Evolutionary conservation across 805 yeast genomes (phyloP).

Genomic region (Scheffersomyces coipomensis): DNA sequence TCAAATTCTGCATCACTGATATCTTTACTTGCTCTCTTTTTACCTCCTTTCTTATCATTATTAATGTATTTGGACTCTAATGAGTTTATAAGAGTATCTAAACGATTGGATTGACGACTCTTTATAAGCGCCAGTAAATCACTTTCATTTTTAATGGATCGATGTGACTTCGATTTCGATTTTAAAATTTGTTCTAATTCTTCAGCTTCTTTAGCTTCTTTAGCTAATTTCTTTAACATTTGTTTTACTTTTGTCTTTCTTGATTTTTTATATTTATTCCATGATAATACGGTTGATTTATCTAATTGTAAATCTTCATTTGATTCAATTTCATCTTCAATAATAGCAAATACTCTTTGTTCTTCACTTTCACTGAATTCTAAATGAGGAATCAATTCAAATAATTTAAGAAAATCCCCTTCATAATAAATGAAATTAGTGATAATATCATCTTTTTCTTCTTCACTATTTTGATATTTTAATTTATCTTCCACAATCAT

Average conservation of each 20-base stretch:
- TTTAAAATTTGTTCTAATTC: constrained; percentile 38
- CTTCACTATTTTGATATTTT: constrained; percentile 60
- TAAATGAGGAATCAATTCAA: constrained; percentile 77
- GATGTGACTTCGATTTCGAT: constrained; percentile 23
- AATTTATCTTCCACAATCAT: constrained; percentile 66
- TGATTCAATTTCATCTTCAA: constrained; percentile 41
- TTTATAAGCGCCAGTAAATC: constrained; percentile 52
- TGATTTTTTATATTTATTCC: constrained; percentile 50
- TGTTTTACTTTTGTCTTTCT: constrained; percentile 47
- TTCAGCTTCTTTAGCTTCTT: constrained; percentile 66
- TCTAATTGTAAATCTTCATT: constrained; percentile 29
- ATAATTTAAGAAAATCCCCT: constrained; percentile 69
- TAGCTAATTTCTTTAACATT: constrained; percentile 50
- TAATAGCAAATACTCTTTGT: constrained; percentile 52
- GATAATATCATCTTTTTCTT: constrained; percentile 62
- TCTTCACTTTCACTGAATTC: constrained; percentile 63
- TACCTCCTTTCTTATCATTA: constrained; percentile 34
- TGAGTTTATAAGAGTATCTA: constrained; percentile 46
- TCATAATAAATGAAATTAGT: constrained; percentile 53
- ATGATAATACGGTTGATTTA: constrained; percentile 34
- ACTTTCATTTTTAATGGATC: constrained; percentile 26
- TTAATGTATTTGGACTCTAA: constrained; percentile 52
- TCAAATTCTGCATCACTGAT: constrained; percentile 53
- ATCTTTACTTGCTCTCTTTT: constrained; percentile 33
- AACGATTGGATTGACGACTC: constrained; percentile 39